These are phyloP conservation scores for Coprinopsis cinerea DNA, from an alignment of 768 basidiomycete species.

Conservation along the genomic window DNA sequence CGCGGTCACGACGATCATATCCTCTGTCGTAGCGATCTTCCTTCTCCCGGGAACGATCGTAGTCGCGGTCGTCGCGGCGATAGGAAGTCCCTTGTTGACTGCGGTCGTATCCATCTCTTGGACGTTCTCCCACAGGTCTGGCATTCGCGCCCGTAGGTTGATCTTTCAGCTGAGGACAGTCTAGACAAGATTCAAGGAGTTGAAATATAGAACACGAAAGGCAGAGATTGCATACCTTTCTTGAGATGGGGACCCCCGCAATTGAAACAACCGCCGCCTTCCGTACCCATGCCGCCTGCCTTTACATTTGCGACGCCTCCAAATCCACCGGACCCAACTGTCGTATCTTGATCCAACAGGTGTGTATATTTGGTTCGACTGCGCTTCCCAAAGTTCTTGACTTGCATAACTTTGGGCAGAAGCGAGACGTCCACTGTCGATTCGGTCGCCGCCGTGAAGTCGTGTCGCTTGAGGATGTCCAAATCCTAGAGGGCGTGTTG, in stretches of 20 bases:
- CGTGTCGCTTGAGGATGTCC: slow-evolving; percentile 76
- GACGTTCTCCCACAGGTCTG: slow-evolving; percentile 5
- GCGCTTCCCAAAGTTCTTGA: slow-evolving; percentile 89
- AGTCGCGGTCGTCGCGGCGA: slow-evolving; percentile 7
- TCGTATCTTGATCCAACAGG: slow-evolving; percentile 91
- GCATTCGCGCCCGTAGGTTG: slow-evolving; percentile 22
- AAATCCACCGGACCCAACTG: slow-evolving; percentile 54
- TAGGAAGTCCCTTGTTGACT: slow-evolving; percentile 9
- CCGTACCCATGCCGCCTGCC: slow-evolving; percentile 47
- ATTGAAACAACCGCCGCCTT: slow-evolving; percentile 76
- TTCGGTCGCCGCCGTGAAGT: slow-evolving; percentile 87
- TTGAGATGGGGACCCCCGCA: slow-evolving; percentile 95
- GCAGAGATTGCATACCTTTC: slow-evolving; percentile 51
- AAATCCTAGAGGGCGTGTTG: slow-evolving; percentile 48
- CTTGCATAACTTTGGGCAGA: slow-evolving; percentile 95
- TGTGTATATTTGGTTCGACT: slow-evolving; percentile 96
- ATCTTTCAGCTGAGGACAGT: slow-evolving; percentile 27
- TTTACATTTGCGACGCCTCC: slow-evolving; percentile 52
- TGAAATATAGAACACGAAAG: neutral
- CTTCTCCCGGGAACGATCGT: slow-evolving; percentile 7
- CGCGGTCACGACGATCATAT: slow-evolving; percentile 14
- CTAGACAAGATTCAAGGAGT: slow-evolving; percentile 12
- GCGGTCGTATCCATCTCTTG: neutral
- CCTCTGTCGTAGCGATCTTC: slow-evolving; percentile 15
- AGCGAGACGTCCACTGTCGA: slow-evolving; percentile 83